These are phyloP conservation scores for Macrolepiota dolichaula DNA, from an alignment of 768 basidiomycete genomes.

Conservation along the genomic window DNA sequence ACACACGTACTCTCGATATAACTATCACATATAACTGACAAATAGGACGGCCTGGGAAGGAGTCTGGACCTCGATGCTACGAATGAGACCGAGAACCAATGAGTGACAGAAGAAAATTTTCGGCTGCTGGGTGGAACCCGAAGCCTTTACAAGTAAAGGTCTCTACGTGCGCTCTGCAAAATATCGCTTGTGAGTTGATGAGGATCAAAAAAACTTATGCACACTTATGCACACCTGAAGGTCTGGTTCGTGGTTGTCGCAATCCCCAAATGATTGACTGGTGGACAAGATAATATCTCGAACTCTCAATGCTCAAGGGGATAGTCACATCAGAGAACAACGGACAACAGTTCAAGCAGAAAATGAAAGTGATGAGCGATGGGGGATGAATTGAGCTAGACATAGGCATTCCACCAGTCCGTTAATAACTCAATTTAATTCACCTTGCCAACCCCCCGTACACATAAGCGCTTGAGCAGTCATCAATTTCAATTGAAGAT, in stretches of 20 bases:
- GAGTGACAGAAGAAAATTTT: background rate
- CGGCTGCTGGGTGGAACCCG: background rate
- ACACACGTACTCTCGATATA: background rate
- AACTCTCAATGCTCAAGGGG: background rate
- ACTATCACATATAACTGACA: background rate
- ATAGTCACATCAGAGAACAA: background rate
- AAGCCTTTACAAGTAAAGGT: background rate
- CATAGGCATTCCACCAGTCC: background rate
- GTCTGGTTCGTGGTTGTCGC: background rate
- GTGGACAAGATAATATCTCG: background rate
- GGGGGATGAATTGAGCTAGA: background rate
- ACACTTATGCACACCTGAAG: background rate
- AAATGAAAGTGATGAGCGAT: background rate
- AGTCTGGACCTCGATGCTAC: background rate
- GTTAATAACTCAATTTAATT: background rate
- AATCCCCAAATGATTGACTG: background rate
- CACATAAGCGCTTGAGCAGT: too few relatives aligned
- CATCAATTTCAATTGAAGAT: too few relatives aligned
- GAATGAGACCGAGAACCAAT: background rate
- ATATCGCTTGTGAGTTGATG: background rate
- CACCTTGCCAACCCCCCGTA: too few relatives aligned
- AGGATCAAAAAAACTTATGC: background rate
- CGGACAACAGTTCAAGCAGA: constrained; percentile 5
- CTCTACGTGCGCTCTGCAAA: background rate
- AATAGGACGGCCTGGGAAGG: background rate